phyloP scores from a whole-genome alignment of 2,329 filamentous ascomycete genomes.

The Dactylonectria estremocensis region DNA sequence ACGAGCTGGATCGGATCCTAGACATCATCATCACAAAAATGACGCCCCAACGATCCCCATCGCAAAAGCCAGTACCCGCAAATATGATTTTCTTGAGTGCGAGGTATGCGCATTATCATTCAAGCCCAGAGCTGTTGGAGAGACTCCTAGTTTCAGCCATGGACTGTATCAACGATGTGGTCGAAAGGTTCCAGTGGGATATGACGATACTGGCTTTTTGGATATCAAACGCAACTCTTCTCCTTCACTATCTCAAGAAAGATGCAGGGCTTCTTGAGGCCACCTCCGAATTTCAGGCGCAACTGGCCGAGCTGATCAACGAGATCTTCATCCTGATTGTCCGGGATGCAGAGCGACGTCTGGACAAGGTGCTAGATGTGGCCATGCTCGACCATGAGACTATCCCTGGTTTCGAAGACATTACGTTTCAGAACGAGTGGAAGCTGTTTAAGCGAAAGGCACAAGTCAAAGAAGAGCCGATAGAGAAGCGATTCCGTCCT shows the following conservation, averaged over 20 bases:
- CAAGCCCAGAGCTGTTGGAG: slow-evolving; percentile 86
- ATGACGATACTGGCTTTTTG: slow-evolving; percentile 99
- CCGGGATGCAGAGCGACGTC: slow-evolving; percentile 91
- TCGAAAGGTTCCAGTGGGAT: slow-evolving; percentile 98
- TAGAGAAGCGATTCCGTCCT: slow-evolving; percentile 91
- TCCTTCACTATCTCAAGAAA: slow-evolving; percentile 98
- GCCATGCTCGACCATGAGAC: slow-evolving; percentile 99
- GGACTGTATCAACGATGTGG: slow-evolving; percentile 96
- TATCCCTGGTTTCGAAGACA: slow-evolving; percentile 96
- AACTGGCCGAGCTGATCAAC: slow-evolving; percentile 94
- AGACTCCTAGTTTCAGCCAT: slow-evolving; percentile 88
- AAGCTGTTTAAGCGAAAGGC: slow-evolving; percentile 95
- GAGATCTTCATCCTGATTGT: slow-evolving; percentile 99
- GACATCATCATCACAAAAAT: slow-evolving; percentile 98
- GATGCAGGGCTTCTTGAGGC: slow-evolving; percentile 85
- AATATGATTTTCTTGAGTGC: slow-evolving; percentile 98
- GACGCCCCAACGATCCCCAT: slow-evolving; percentile 94
- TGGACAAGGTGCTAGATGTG: slow-evolving; percentile 94
- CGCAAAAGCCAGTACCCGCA: slow-evolving; percentile 97
- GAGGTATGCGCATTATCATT: slow-evolving; percentile 96
- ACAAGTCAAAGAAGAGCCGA: slow-evolving; percentile 89
- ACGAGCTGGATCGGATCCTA: slow-evolving; percentile 90
- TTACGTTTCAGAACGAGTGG: slow-evolving; percentile 98
- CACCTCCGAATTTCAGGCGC: slow-evolving; percentile 91
- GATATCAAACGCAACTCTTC: slow-evolving; percentile 95